Base-by-base conservation (phyloP, 164 flowering plant genomes). In the Protea cynaroides region DNA sequence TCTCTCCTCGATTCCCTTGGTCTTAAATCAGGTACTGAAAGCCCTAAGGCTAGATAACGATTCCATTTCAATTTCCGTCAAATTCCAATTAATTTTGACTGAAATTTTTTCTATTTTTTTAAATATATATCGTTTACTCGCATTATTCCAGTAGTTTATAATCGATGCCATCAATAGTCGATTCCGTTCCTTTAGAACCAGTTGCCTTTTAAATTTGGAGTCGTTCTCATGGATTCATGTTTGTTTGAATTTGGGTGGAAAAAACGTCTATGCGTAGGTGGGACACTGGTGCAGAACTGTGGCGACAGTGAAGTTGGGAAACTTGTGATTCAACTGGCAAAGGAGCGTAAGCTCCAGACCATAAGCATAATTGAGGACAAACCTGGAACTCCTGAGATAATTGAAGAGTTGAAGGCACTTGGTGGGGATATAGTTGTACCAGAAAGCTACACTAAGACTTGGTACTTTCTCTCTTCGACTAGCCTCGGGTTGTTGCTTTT, bases 271-370 rank as follows among this genome's bases (percentile, higher is more conserved):
- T 62, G 47, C 38, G 8, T 61, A 75, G 78, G 78, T 65, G 69
- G 58, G 46, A 68, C 72, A 17, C 38, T 75, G 69, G 75, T 75
- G 36, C 78, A 68, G 69, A 75, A 75, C 34, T 64, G 67, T 55
- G 78, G 75, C 7, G 74, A 75, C 40, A 75, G 74, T 75, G 78
- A 71, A 44, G 47, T 68, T 67, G 78, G 78, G 51, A 75, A 65
- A 56, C 22, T 57, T 19, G 72, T 75, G 19, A 75, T 75, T 61
- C 63, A 75, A 62, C n/a, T 68, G 65, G 70, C 78, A 38, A 75
- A 75, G 58, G 74, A 75, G 64, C 74, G 69, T 19, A 65, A 71
- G 38, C 13, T 67, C 51, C 72, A 71, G 58, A 75, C 74, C 14
- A 21, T 75, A 38, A 75, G 74, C 66, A 75, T 75, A 67, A 68